Base-by-base conservation (phyloP, 2,329 filamentous ascomycete genomes). In the Colletotrichum sansevieriae region DNA sequence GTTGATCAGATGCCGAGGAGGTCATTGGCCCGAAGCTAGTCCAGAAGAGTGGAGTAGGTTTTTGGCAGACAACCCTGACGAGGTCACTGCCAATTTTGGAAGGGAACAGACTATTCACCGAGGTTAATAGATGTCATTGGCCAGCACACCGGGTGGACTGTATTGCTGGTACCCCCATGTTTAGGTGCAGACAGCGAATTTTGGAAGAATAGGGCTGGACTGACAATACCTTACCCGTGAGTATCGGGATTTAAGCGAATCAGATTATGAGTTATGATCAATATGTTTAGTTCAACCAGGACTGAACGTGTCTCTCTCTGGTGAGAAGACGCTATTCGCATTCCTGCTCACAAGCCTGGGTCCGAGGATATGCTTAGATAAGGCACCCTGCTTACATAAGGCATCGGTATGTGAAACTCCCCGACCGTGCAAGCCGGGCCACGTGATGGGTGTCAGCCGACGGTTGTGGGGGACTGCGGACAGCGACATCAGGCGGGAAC, bases 371-470 rank as follows among this genome's bases (percentile, higher is more conserved):
- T 9, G 37, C 37, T 39, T 39, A 39, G 13, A 15, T 39, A 15
- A 15, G 37, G 37, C 13, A 15, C 13, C 4, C 37, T 11, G 49
- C 29, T 54, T 54, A 54, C 18, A 29, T 54, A 54, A 54, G n/a
- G 41, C 52, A 11, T 55, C 52, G 52, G 52, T 18, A 49, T 33
- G 29, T 44, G 25, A 22, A 29, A 22, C 51, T 29, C 3, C 54
- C 65, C 47, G 22, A 12, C 47, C 15, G 37, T 52, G 44, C 52
- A 51, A 68, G 39, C 47, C 54, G 41, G 37, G 56, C 62, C 66
- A 69, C 66, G 66, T 66, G 66, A 69, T 69, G 35, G 13, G 25
- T 54, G 8, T 43, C 33, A 54, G 25, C 18, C 60, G 29, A 33
- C 43, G 10, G 7, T 43, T 57, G 60, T 33, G 65, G 43, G 65